Evolutionary conservation across 2,329 filamentous ascomycete genomes (phyloP), one percentile per base, ranked within the genome.

Genomic region (Claviceps capensis): DNA sequence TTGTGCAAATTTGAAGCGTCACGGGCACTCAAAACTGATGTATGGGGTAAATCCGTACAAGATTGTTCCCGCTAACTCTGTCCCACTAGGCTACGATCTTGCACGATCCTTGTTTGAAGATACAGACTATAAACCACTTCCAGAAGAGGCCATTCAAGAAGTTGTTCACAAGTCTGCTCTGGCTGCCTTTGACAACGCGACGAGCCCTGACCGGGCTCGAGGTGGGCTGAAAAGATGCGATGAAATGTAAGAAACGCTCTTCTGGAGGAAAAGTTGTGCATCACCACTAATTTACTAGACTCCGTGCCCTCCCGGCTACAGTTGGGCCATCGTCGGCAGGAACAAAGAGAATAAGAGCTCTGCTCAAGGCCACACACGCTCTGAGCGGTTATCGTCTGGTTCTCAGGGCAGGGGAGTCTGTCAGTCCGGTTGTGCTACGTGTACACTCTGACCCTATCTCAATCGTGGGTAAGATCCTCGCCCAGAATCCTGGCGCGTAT

Each of bases 221-320:
- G 87, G 87, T 16, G 84, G 84, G 0, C 74, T 93, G 60, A 88
- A 87, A 66, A 87, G 82, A 64, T 88, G 85, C 46, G 76, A 84
- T 57, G 83, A 88, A 48, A 85, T 87, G 83, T 85, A 69, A 67
- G 79, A 34, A 23, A 6, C n/a, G 8, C 36, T 7, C 14, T 1
- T 6, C 11, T 30, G 0, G 16, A 45, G 23, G 4, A 38, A 30
- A 34, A 7, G 4, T 16, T 16, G 30, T 34, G 34, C 16, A 41
- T 23, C 36, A 23, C 14, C 9, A 34, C 36, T 54, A 23, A 47
- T 26, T 37, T 19, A n/a, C 30, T 14, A 86, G 83, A 55, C 71
- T 88, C 42, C 73, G 78, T 41, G 72, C 83, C 1, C 86, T 89
- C 58, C 78, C 78, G 3, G 65, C 71, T 23, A 76, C 79, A 7